phyloP scores from a whole-genome alignment of 2,329 filamentous ascomycete genomes.

The Clarireedia homoeocarpa region DNA sequence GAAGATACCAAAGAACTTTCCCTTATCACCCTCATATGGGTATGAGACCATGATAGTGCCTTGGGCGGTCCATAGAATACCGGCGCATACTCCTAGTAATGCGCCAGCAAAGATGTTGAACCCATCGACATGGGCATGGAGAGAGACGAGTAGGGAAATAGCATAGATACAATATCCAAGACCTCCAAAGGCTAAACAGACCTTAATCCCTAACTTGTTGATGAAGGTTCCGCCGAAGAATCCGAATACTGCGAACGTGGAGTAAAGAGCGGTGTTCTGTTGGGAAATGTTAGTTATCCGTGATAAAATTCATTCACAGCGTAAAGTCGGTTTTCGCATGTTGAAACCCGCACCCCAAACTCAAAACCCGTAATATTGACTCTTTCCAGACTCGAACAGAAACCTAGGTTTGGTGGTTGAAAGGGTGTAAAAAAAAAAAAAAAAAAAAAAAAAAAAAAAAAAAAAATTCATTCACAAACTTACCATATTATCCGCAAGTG shows the following conservation, averaged over 20 bases:
- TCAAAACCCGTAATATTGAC: too few species aligned
- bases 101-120: slow-evolving; percentile 73
- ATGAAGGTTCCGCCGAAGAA: slow-evolving; percentile 70
- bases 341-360: too few species aligned
- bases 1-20: slow-evolving; percentile 82
- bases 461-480: slow-evolving; percentile 3
- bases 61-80: slow-evolving; percentile 75
- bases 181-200: slow-evolving; percentile 63
- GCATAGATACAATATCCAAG: slow-evolving; percentile 72
- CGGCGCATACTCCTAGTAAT: slow-evolving; percentile 69
- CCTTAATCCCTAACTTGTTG: slow-evolving; percentile 65
- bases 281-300: not conserved
- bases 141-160: slow-evolving; percentile 62
- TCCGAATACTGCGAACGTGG: slow-evolving; percentile 49
- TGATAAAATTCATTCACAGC: not conserved
- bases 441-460: not conserved
- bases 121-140: slow-evolving; percentile 57
- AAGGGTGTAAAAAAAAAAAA: not conserved
- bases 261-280: slow-evolving; percentile 38
- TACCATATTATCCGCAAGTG: slow-evolving; percentile 41
- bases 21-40: slow-evolving; percentile 72
- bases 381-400: too few species aligned
- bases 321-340: not conserved
- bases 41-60: slow-evolving; percentile 88
- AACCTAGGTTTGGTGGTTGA: too few species aligned